phyloP scores from a whole-genome alignment of 108 stramenopile species.

The Skeletonema potamos region DNA sequence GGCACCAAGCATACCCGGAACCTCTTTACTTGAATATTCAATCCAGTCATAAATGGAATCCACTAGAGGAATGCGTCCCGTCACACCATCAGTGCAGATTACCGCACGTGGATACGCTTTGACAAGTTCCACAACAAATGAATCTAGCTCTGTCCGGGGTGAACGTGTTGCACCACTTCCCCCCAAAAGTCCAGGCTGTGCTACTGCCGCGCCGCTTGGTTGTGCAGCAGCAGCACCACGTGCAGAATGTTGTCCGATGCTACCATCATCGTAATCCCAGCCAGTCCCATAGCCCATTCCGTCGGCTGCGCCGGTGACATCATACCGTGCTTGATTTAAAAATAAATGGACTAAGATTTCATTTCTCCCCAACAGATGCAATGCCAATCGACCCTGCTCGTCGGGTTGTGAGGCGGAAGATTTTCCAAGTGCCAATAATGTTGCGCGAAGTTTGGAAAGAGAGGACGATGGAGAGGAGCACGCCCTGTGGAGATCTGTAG shows the following conservation, averaged over 20 bases:
- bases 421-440: slow-evolving; percentile 39
- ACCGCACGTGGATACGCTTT: slow-evolving; percentile 32
- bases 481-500: slow-evolving; percentile 44
- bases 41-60: slow-evolving; percentile 55
- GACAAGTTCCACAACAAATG: slow-evolving; percentile 44
- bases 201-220: neutral
- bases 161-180: slow-evolving; percentile 20
- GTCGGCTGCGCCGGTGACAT: neutral
- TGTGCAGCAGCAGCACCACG: neutral
- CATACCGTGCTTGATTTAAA: slow-evolving; percentile 43
- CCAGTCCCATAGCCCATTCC: slow-evolving; percentile 1
- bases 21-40: slow-evolving; percentile 37
- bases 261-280: slow-evolving; percentile 1
- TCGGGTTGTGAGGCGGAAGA: slow-evolving; percentile 15
- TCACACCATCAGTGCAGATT: slow-evolving; percentile 28
- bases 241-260: slow-evolving; percentile 4
- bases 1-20: slow-evolving; percentile 1
- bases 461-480: slow-evolving; percentile 48
- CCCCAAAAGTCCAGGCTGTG: slow-evolving; percentile 8
- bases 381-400: slow-evolving; percentile 25
- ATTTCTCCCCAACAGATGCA: slow-evolving; percentile 42
- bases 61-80: slow-evolving; percentile 43
- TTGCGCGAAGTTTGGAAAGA: slow-evolving; percentile 50
- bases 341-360: slow-evolving; percentile 44
- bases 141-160: slow-evolving; percentile 34